phyloP scores from a whole-genome alignment of 2,329 filamentous ascomycete genomes.

The Aspergillus niger region DNA sequence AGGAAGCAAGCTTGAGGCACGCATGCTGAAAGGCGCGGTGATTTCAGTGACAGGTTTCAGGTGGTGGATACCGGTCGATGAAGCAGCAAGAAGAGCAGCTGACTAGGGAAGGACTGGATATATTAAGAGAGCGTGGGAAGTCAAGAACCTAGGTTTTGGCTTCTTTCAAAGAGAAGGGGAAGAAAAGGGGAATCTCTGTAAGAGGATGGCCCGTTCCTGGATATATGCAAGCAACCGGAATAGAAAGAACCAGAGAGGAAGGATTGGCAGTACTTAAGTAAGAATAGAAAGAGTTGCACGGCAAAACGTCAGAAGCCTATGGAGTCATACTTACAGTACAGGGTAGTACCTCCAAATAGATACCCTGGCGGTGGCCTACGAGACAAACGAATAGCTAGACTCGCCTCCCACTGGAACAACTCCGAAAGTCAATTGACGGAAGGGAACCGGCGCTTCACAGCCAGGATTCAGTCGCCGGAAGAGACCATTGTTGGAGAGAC shows the following conservation, averaged over 20 bases:
- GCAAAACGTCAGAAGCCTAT: neutral
- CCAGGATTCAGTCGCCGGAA: too few relatives aligned
- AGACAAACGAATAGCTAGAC: neutral
- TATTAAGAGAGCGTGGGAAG: conserved; percentile 3
- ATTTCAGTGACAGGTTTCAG: neutral
- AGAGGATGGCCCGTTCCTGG: neutral
- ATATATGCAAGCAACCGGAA: neutral
- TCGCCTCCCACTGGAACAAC: neutral
- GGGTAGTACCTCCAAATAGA: too few relatives aligned
- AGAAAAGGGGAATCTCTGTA: neutral
- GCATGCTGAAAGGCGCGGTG: conserved; percentile 39
- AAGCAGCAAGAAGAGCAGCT: neutral
- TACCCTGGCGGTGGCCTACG: too few relatives aligned
- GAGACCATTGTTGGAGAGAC: neutral
- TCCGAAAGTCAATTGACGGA: neutral
- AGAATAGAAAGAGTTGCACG: neutral
- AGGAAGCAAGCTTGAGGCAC: conserved; percentile 44
- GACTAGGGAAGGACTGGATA: neutral
- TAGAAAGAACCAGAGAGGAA: neutral
- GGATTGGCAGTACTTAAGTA: neutral
- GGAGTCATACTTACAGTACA: neutral
- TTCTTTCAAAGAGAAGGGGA: neutral
- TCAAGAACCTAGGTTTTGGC: neutral
- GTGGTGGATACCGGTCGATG: neutral
- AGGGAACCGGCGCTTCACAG: neutral